Percentiles rank a stretch among this genome's conserved stretches.
Conservation (phyloP, 768 basidiomycete species). For the Gautieria morchelliformis region DNA sequence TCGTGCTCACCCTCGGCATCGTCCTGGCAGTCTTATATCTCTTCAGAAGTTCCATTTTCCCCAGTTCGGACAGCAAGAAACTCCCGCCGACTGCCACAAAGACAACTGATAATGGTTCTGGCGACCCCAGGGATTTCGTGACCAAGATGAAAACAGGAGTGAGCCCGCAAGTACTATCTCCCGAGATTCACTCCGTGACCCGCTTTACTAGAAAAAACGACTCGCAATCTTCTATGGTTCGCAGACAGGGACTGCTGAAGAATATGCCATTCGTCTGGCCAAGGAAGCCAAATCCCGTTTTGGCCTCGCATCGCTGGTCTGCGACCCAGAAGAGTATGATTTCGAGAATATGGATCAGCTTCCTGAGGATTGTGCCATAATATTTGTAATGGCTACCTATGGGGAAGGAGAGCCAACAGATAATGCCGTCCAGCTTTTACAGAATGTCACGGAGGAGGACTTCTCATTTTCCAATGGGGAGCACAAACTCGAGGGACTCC, state of each 20-base stretch:
- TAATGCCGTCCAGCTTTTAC: conserved; percentile 91
- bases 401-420: conserved; percentile 99
- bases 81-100: conserved; percentile 37
- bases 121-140: conserved; percentile 90
- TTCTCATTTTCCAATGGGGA: conserved; percentile 81
- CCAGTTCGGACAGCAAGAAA: conserved; percentile 53
- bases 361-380: conserved; percentile 76
- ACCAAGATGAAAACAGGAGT: conserved; percentile 92
- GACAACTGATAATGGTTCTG: conserved; percentile 46
- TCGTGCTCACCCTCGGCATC: conserved; percentile 65
- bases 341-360: conserved; percentile 92
- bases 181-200: conserved; percentile 4
- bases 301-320: conserved; percentile 90
- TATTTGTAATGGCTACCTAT: conserved; percentile 98
- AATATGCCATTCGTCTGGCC: conserved; percentile 93
- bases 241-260: conserved; percentile 97
- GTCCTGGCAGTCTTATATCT: conserved; percentile 71
- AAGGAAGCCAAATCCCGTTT: conserved; percentile 98
- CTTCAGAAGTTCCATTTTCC: conserved; percentile 74
- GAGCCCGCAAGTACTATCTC: conserved; percentile 25
- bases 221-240: conserved; percentile 97
- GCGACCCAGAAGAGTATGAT: conserved; percentile 98
- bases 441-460: conserved; percentile 78
- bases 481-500: conserved; percentile 69
- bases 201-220: conserved; percentile 72